Conservation (phyloP, 208 protist genomes). For the Porcisia hertigi region DNA sequence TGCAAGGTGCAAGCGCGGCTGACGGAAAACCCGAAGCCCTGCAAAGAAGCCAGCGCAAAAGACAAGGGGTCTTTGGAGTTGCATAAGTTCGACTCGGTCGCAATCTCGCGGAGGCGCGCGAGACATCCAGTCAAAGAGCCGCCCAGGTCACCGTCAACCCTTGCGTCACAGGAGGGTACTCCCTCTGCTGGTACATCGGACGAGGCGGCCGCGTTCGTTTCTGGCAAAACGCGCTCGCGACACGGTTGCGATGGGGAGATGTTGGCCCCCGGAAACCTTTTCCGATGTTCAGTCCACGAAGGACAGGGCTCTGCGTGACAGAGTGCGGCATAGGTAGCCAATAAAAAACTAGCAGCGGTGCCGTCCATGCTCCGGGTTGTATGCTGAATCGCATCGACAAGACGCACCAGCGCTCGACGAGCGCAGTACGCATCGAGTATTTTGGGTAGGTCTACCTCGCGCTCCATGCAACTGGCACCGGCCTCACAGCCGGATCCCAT, state of each 20-base stretch:
- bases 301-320: constrained; percentile 8
- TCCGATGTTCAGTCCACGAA: too few species aligned
- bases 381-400: constrained; percentile 11
- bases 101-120: background rate
- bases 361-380: constrained; percentile 12
- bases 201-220: background rate
- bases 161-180: background rate
- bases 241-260: constrained; percentile 3
- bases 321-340: constrained; percentile 24
- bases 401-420: constrained; percentile 1
- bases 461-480: background rate
- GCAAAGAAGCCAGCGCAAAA: constrained; percentile 1
- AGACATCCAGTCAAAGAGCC: background rate
- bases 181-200: too few species aligned
- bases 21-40: background rate
- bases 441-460: background rate
- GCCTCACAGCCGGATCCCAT: background rate
- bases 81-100: background rate
- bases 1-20: background rate
- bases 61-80: background rate
- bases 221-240: constrained; percentile 10
- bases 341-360: constrained; percentile 4
- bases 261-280: background rate
- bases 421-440: constrained; percentile 8
- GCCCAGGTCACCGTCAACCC: background rate